Percentiles rank a stretch among this genome's conserved stretches.
Evolutionary conservation across 331 rosid species (phyloP).

Genomic region (Phaseolus coccineus): DNA sequence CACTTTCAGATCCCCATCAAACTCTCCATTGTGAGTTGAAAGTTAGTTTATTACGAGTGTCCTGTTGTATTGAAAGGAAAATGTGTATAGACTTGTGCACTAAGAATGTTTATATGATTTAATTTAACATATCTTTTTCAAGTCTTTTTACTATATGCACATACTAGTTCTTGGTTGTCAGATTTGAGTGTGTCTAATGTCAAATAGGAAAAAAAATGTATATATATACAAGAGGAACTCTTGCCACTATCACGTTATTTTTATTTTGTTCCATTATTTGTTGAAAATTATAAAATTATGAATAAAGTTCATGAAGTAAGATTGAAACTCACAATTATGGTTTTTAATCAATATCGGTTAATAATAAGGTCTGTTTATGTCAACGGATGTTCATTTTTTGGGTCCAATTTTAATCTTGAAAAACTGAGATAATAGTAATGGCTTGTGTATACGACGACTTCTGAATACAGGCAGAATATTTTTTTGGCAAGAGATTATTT

Average conservation of each 20-base stretch:
- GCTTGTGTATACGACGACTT: not conserved
- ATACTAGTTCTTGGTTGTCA: too few species aligned
- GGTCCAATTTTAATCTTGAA: not conserved
- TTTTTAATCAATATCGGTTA: too few species aligned
- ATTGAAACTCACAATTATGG: too few species aligned
- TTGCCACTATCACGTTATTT: too few species aligned
- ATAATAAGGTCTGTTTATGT: not conserved
- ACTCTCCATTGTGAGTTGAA: slow-evolving; percentile 39
- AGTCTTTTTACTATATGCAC: slow-evolving; percentile 2
- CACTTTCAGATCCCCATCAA: slow-evolving; percentile 32
- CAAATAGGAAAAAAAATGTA: not conserved
- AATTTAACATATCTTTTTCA: slow-evolving; percentile 30
- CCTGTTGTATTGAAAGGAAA: slow-evolving; percentile 32
- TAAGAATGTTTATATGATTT: slow-evolving; percentile 38
- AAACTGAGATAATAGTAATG: not conserved
- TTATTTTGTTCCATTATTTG: too few species aligned
- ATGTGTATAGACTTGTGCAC: slow-evolving; percentile 48
- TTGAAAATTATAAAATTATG: too few species aligned
- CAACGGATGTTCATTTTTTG: not conserved
- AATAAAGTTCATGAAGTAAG: too few species aligned
- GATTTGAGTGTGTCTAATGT: too few species aligned
- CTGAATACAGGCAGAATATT: not conserved
- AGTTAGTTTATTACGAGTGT: slow-evolving; percentile 32
- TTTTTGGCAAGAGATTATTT: not conserved
- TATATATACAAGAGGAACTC: not conserved